Base-by-base conservation (phyloP, 2,329 filamentous ascomycete species). In the Colletotrichum liriopes region DNA sequence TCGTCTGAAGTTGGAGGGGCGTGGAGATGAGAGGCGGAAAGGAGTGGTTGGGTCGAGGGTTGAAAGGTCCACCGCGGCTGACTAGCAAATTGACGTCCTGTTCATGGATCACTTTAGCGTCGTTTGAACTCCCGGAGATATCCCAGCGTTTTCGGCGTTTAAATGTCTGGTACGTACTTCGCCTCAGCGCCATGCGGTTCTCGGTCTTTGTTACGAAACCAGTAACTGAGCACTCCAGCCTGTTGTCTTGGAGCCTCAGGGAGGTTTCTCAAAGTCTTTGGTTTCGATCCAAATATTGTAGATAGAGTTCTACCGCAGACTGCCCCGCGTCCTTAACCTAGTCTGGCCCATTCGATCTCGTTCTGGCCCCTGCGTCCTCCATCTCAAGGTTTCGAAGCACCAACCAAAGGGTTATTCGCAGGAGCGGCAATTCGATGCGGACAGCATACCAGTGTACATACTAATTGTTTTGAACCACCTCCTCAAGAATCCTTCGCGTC, bases 1-100 rank as follows among this genome's bases (percentile, higher is more conserved):
- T 70, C 54, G 70, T 72, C 70, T 23, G 47, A 72, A 60, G 60
- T 60, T 14, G 43, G 32, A n/a, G 45, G 43, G 14, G 29, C 4
- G 29, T 41, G 49, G 47, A 29, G 23, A 9, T 6, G 29, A 6
- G 47, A 54, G 49, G 37, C 11, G 26, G 37, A 29, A 20, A 20
- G 45, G 32, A 29, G 12, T 14, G 45, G 32, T 14, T 20, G 26
- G 39, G 65, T 60, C 64, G 65, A 64, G 45, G 20, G 54, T 56
- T 45, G 65, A 16, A 37, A 41, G 52, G 47, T 60, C 58, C 65
- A 68, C 59, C 32, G 49, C 59, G 43, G 35, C 45, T 20, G 58
- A 45, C 23, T 63, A 23, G 58, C 29, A 54, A 43, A 63, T 54
- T 55, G 56, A 9, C 41, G n/a, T 35, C 37, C 32, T 32, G 29